Evolutionary conservation across 306 rosid species (phyloP).

Genomic region (Sophora flavescens): DNA sequence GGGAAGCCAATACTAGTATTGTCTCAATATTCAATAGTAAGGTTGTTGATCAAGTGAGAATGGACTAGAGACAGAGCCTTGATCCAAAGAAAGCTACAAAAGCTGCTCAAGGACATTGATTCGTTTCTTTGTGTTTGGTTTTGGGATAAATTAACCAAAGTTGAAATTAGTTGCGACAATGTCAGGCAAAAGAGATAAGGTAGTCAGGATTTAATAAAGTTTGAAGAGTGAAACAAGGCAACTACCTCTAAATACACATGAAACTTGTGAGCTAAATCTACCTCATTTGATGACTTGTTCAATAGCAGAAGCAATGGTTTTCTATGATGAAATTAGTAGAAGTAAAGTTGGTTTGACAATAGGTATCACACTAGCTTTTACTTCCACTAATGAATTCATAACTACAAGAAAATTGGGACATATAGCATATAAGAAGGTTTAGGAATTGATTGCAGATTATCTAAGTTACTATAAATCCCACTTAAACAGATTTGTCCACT

Average conservation of each 20-base stretch:
- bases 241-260: neutral
- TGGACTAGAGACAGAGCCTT: slow-evolving; percentile 13
- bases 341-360: slow-evolving; percentile 8
- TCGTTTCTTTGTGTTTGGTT: slow-evolving; percentile 55
- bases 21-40: slow-evolving; percentile 14
- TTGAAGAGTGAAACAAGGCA: slow-evolving; percentile 31
- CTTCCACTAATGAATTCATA: slow-evolving; percentile 16
- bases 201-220: slow-evolving; percentile 46
- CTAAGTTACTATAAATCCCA: neutral
- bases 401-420: neutral
- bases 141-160: slow-evolving; percentile 49
- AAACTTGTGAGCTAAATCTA: slow-evolving; percentile 30
- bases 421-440: neutral
- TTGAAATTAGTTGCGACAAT: slow-evolving; percentile 43
- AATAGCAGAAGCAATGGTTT: neutral
- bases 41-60: slow-evolving; percentile 27
- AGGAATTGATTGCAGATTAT: neutral
- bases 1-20: slow-evolving; percentile 19
- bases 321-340: neutral
- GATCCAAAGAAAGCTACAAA: slow-evolving; percentile 23
- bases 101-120: slow-evolving; percentile 40
- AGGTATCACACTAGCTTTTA: neutral
- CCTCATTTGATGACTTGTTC: slow-evolving; percentile 5
- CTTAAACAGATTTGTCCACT: neutral
- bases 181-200: slow-evolving; percentile 50